Conservation (phyloP, 2,329 filamentous ascomycete species). For the Dactylellina drechsleri region DNA sequence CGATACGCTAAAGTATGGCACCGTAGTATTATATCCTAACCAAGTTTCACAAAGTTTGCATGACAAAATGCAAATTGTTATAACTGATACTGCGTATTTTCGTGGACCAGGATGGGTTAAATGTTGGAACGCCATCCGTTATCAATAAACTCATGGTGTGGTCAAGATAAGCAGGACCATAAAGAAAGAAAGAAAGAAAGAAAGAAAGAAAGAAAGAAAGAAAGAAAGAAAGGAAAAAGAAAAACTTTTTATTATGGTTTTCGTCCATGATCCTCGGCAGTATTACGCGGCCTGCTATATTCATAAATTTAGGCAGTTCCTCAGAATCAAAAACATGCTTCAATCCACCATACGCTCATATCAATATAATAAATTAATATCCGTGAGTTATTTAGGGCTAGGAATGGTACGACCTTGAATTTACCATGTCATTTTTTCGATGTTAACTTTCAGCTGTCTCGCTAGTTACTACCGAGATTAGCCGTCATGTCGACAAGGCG, state of each 20-base stretch:
- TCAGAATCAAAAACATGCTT: neutral
- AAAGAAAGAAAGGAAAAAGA: too few relatives aligned
- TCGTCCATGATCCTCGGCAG: neutral
- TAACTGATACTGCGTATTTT: too few relatives aligned
- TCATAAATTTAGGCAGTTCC: constrained; percentile 6
- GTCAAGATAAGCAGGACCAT: too few relatives aligned
- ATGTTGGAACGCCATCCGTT: neutral
- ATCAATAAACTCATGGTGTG: too few relatives aligned
- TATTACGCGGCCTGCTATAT: constrained; percentile 4
- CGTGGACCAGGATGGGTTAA: neutral
- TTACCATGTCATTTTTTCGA: too few relatives aligned
- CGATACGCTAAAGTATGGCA: too few relatives aligned
- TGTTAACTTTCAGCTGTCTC: too few relatives aligned
- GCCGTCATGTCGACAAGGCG: neutral
- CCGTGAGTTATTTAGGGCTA: constrained; percentile 3
- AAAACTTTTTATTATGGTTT: neutral
- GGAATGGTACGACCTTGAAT: neutral
- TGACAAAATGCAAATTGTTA: too few relatives aligned
- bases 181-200: too few relatives aligned
- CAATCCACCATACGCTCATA: neutral
- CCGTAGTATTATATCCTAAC: too few relatives aligned
- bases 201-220: too few relatives aligned
- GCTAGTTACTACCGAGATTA: neutral
- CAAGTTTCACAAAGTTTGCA: too few relatives aligned
- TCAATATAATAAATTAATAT: neutral